phyloP scores from a whole-genome alignment of 2,329 filamentous ascomycete species.

The Fusarium penzigii region DNA sequence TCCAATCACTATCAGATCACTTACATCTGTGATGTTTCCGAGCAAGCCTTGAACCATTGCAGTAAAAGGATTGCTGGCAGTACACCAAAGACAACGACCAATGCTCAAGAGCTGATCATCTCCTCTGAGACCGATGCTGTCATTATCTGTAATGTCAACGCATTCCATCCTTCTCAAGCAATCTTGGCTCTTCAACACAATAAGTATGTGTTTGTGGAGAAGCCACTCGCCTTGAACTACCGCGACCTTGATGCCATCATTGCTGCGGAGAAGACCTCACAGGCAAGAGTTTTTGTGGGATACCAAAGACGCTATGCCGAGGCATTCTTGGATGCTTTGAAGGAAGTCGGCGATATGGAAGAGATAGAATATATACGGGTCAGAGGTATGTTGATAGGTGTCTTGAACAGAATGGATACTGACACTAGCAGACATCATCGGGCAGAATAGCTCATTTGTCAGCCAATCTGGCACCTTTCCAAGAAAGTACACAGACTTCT shows the following conservation, averaged over 20 bases:
- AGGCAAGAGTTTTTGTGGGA: slow-evolving; percentile 56
- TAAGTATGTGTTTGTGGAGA: slow-evolving; percentile 62
- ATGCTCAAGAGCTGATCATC: slow-evolving; percentile 43
- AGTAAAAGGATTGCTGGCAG: slow-evolving; percentile 21
- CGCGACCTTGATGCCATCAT: slow-evolving; percentile 48
- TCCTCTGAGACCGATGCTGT: slow-evolving; percentile 52
- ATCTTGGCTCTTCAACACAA: slow-evolving; percentile 52
- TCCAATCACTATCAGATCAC: slow-evolving; percentile 46
- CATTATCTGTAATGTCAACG: slow-evolving; percentile 53
- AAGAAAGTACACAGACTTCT: slow-evolving; percentile 33
- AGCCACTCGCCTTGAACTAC: slow-evolving; percentile 54
- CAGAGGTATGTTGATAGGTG: slow-evolving; percentile 3
- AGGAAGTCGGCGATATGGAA: slow-evolving; percentile 52
- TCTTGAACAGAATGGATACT: neutral
- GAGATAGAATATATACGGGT: slow-evolving; percentile 58
- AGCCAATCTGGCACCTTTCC: slow-evolving; percentile 50
- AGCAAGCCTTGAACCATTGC: slow-evolving; percentile 29
- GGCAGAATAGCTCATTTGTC: slow-evolving; percentile 53
- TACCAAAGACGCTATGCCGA: slow-evolving; percentile 63
- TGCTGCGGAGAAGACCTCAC: slow-evolving; percentile 46
- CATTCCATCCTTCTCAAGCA: slow-evolving; percentile 54
- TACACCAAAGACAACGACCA: slow-evolving; percentile 33
- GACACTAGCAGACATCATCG: slow-evolving; percentile 37
- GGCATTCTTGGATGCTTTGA: slow-evolving; percentile 53
- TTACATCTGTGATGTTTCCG: slow-evolving; percentile 54